phyloP scores from a whole-genome alignment of 208 protist species.

The Trypanosoma conorhini region DNA sequence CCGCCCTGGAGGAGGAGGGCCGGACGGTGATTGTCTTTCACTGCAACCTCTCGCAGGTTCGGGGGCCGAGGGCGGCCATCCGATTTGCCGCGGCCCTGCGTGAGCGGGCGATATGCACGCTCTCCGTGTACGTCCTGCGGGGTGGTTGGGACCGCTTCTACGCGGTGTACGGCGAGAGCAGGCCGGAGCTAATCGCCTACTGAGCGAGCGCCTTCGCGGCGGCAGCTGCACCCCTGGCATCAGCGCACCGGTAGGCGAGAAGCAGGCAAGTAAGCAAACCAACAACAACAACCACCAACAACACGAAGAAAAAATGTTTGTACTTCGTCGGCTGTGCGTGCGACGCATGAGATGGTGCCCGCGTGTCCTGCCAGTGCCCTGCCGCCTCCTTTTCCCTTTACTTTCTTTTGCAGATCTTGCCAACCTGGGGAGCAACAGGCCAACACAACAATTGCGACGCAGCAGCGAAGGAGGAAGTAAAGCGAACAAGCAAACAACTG shows the following conservation, averaged over 20 bases:
- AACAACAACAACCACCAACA: background rate
- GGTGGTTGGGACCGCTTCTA: conserved; percentile 73
- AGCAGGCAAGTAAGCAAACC: too few relatives aligned
- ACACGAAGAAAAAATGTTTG: background rate
- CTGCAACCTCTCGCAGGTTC: conserved; percentile 76
- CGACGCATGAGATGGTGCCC: background rate
- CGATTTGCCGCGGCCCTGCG: conserved; percentile 54
- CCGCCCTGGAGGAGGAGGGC: conserved; percentile 32
- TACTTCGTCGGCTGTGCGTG: too few relatives aligned
- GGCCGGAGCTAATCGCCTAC: conserved; percentile 47
- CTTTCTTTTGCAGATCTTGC: too few relatives aligned
- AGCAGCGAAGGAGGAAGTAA: background rate
- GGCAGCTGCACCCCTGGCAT: background rate
- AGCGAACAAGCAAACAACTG: background rate
- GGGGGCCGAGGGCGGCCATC: conserved; percentile 56
- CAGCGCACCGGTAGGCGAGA: background rate
- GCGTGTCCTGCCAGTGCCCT: background rate
- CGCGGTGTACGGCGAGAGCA: conserved; percentile 41
- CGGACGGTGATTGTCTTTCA: conserved; percentile 60
- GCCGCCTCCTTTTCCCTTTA: background rate
- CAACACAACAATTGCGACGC: too few relatives aligned
- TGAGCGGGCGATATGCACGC: conserved; percentile 31
- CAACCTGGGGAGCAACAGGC: background rate
- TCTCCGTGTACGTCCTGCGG: conserved; percentile 62
- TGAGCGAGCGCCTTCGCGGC: background rate